A percentile compares a stretch with the other conserved stretches of the same genome.
Evolutionary conservation across 345 rosid genomes (phyloP).

Genomic region (Clarkia xantiana): DNA sequence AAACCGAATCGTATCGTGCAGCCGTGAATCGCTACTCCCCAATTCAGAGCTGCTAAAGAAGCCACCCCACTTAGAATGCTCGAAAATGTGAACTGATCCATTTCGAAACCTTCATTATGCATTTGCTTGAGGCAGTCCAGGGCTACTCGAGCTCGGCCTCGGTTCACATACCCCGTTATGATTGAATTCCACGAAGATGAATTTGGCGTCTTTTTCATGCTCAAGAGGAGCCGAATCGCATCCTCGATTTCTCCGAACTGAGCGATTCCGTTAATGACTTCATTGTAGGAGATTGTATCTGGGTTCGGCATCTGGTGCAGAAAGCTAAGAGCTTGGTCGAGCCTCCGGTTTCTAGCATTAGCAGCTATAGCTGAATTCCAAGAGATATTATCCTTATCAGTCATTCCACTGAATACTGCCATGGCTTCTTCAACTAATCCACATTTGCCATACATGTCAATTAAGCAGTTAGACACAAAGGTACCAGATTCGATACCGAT

Average conservation of each 20-base stretch:
- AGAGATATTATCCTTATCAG: constrained; percentile 45
- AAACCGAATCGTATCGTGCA: constrained; percentile 27
- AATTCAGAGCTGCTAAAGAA: constrained; percentile 33
- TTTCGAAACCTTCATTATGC: constrained; percentile 28
- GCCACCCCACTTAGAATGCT: constrained; percentile 50
- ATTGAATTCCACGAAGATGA: constrained; percentile 83
- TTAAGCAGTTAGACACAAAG: constrained; percentile 55
- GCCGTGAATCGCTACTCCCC: constrained; percentile 57
- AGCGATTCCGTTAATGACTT: constrained; percentile 47
- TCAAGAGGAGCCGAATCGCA: constrained; percentile 28
- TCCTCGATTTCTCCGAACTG: constrained; percentile 39
- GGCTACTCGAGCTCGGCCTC: constrained; percentile 32
- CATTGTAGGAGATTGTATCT: constrained; percentile 61
- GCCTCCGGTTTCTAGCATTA: constrained; percentile 39
- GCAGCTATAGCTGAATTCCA: constrained; percentile 80
- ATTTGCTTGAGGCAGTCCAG: constrained; percentile 36
- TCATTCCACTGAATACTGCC: constrained; percentile 29
- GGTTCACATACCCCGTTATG: constrained; percentile 52
- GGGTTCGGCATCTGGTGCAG: constrained; percentile 46
- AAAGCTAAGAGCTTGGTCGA: constrained; percentile 37
- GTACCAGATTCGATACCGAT: constrained; percentile 27
- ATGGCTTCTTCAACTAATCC: constrained; percentile 42
- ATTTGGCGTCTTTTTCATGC: constrained; percentile 37
- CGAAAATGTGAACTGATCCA: constrained; percentile 54
- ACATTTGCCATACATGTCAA: constrained; percentile 81